Evolutionary conservation across 805 yeast species (phyloP).

Genomic region (Wickerhamomyces bisporus): DNA sequence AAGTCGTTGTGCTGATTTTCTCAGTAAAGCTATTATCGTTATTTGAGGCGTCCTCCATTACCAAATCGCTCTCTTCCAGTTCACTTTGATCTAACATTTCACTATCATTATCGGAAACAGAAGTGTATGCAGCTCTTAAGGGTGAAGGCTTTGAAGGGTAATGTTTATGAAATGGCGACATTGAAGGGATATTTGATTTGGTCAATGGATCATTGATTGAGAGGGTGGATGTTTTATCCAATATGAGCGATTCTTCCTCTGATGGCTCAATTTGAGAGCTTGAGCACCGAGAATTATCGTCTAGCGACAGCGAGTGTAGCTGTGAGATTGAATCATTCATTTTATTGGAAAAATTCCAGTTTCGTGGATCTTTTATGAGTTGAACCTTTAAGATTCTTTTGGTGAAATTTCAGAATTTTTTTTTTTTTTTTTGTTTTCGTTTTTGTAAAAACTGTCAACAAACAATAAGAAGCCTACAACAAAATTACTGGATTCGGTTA

Average conservation of each 20-base stretch:
- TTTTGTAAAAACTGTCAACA: too few relatives aligned
- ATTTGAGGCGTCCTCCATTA: slow-evolving; percentile 11
- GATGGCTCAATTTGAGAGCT: background rate
- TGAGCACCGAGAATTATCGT: background rate
- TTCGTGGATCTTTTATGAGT: too few relatives aligned
- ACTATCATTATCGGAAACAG: slow-evolving; percentile 1
- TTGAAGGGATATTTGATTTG: background rate
- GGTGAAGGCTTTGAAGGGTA: background rate
- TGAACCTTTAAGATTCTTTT: too few relatives aligned
- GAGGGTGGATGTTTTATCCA: background rate
- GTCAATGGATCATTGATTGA: background rate
- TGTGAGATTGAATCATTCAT: background rate
- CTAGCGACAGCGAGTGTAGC: background rate
- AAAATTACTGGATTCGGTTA: too few relatives aligned
- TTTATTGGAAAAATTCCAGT: background rate
- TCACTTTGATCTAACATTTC: slow-evolving; percentile 26
- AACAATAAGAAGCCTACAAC: too few relatives aligned
- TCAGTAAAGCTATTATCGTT: slow-evolving; percentile 4
- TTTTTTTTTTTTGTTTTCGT: too few relatives aligned
- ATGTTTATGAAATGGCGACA: background rate
- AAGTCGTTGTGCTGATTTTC: slow-evolving; percentile 2
- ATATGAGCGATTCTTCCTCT: background rate
- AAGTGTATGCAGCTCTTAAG: background rate
- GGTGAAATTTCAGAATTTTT: too few relatives aligned
- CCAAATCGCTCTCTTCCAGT: slow-evolving; percentile 6